Conservation (phyloP, 805 yeast species). For the Ogataea paradorogensis region DNA sequence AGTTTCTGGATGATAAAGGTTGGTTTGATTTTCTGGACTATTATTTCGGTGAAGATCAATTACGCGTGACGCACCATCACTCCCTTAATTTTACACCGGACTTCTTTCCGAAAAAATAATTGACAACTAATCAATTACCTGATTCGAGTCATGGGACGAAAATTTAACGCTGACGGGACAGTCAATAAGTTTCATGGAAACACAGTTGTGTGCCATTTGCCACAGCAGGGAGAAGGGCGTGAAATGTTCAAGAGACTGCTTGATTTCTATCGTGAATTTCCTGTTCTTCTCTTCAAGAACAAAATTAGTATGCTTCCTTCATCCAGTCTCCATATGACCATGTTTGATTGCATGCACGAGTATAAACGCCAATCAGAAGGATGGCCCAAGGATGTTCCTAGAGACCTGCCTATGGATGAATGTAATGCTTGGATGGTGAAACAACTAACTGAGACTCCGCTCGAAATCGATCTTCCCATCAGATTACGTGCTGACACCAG, state of each 20-base stretch:
- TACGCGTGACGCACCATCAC: slow-evolving; percentile 1
- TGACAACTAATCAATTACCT: neutral
- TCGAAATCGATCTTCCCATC: slow-evolving; percentile 15
- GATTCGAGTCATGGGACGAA: slow-evolving; percentile 12
- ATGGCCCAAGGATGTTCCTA: slow-evolving; percentile 19
- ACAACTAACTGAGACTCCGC: slow-evolving; percentile 5
- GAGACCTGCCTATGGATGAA: slow-evolving; percentile 15
- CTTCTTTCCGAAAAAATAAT: neutral
- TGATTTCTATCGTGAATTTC: slow-evolving; percentile 15
- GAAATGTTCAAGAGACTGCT: slow-evolving; percentile 14
- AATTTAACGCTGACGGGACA: slow-evolving; percentile 18
- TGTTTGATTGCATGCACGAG: slow-evolving; percentile 19
- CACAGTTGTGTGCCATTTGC: slow-evolving; percentile 19
- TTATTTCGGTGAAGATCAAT: slow-evolving; percentile 19
- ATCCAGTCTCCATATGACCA: slow-evolving; percentile 18
- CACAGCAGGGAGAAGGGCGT: slow-evolving; percentile 18
- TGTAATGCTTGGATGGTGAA: slow-evolving; percentile 16
- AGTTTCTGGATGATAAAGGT: slow-evolving; percentile 26
- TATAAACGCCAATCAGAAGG: slow-evolving; percentile 12
- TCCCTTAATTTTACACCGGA: slow-evolving; percentile 1
- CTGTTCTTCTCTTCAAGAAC: slow-evolving; percentile 12
- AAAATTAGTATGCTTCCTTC: slow-evolving; percentile 21
- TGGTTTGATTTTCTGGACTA: slow-evolving; percentile 29
- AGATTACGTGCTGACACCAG: slow-evolving; percentile 12
- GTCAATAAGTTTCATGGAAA: slow-evolving; percentile 17